Evolutionary conservation across 2,329 filamentous ascomycete species (phyloP).

Genomic region (Aspergillus fumigatiaffinis): DNA sequence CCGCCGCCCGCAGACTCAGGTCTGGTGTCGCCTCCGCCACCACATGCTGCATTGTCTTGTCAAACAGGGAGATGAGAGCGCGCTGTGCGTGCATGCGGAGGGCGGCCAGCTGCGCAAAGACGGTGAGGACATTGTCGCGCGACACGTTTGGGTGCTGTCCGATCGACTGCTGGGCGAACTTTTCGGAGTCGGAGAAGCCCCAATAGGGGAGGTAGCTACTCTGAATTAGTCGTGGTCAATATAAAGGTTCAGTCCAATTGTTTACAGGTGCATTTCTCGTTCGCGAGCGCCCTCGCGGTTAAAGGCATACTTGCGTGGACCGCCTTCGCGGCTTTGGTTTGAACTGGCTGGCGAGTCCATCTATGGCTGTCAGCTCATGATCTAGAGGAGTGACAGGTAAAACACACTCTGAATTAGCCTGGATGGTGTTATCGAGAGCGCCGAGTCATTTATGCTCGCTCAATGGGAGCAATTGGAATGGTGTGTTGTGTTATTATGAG

Average conservation of each 20-base stretch:
- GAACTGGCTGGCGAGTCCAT: not conserved
- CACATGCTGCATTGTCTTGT: constrained; percentile 22
- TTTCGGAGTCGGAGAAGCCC: constrained; percentile 16
- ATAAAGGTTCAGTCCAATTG: not conserved
- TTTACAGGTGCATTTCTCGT: constrained; percentile 18
- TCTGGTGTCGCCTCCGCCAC: constrained; percentile 24
- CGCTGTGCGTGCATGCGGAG: constrained; percentile 20
- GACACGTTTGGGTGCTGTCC: constrained; percentile 13
- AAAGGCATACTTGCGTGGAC: constrained; percentile 18
- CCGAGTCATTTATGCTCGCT: not conserved
- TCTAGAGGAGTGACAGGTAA: not conserved
- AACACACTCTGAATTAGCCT: not conserved
- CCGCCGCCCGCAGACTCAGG: constrained; percentile 13
- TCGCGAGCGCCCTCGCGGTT: constrained; percentile 17
- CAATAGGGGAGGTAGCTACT: constrained; percentile 18
- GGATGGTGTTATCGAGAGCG: not conserved
- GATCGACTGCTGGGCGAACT: constrained; percentile 14
- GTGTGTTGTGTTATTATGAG: not conserved
- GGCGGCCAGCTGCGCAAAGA: constrained; percentile 25
- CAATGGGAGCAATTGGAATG: not conserved
- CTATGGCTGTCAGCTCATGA: not conserved
- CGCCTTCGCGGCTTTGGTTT: constrained; percentile 1
- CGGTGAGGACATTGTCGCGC: constrained; percentile 20
- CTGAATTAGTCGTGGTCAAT: not conserved
- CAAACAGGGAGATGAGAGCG: constrained; percentile 27